These are phyloP conservation scores for Exsudoporus floridanus DNA, from an alignment of 1,284 basidiomycete genomes.

Conservation along the genomic window DNA sequence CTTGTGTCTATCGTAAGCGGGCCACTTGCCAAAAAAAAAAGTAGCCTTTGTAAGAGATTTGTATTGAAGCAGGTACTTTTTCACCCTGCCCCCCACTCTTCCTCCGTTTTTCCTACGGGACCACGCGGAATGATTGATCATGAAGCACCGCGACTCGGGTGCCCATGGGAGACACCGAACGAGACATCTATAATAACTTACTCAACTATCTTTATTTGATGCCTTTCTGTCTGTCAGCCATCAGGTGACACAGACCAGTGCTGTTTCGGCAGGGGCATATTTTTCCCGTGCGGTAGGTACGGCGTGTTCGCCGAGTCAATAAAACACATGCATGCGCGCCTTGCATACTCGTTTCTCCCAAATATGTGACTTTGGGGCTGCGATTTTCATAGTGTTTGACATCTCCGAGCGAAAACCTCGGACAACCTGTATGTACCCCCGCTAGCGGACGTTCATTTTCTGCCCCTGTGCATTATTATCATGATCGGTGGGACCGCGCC, in stretches of 20 bases:
- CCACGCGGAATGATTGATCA: neutral
- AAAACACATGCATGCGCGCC: neutral
- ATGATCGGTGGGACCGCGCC: neutral
- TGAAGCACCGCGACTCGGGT: neutral
- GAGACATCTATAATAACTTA: neutral
- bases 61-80: neutral
- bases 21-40: slow-evolving; percentile 3
- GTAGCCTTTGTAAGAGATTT: neutral
- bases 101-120: neutral
- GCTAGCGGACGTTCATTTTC: neutral
- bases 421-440: neutral
- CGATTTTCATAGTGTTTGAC: neutral
- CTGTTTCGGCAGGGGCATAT: neutral
- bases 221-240: neutral
- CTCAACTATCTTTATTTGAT: neutral
- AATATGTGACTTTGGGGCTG: no score
- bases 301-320: neutral
- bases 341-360: no score
- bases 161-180: neutral
- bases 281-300: neutral
- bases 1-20: slow-evolving; percentile 4
- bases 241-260: neutral
- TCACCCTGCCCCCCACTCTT: neutral
- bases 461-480: neutral
- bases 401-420: slow-evolving; percentile 16